These are phyloP conservation scores for Yarrowia alimentaria DNA, from an alignment of 805 yeast genomes.

Conservation along the genomic window DNA sequence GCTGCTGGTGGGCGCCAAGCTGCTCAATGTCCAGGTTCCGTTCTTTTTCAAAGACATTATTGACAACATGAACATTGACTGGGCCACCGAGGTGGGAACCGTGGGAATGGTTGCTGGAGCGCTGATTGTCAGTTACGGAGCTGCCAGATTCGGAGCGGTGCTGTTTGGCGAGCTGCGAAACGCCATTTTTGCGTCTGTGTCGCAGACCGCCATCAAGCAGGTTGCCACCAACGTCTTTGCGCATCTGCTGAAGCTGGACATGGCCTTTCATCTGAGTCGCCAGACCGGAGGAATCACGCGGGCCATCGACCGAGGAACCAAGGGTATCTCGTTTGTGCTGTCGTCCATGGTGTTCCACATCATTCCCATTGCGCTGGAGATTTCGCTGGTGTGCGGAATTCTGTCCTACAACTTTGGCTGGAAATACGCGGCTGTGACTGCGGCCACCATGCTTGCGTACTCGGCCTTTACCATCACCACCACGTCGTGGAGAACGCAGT, in stretches of 20 bases:
- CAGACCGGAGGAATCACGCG: conserved; percentile 96
- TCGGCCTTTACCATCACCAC: conserved; percentile 84
- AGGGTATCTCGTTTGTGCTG: conserved; percentile 90
- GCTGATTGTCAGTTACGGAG: conserved; percentile 81
- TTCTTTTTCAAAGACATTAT: conserved; percentile 85
- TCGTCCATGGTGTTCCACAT: conserved; percentile 98
- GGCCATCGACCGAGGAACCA: conserved; percentile 96
- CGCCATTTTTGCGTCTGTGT: conserved; percentile 93
- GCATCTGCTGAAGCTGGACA: conserved; percentile 79
- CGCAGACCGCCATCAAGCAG: conserved; percentile 86
- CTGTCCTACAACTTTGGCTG: conserved; percentile 89
- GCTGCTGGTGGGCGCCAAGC: conserved; percentile 73
- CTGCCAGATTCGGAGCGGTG: conserved; percentile 91
- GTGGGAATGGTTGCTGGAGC: conserved; percentile 64
- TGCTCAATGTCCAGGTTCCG: conserved; percentile 93
- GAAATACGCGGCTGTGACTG: conserved; percentile 83
- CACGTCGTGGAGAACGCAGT: conserved; percentile 94
- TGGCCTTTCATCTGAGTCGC: conserved; percentile 82
- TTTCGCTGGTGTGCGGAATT: conserved; percentile 88
- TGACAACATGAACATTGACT: conserved; percentile 90
- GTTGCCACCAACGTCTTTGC: conserved; percentile 86
- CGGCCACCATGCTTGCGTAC: conserved; percentile 84
- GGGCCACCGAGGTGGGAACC: conserved; percentile 66
- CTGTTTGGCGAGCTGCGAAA: conserved; percentile 91
- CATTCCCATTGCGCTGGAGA: conserved; percentile 88